Percentiles rank a stretch among this genome's conserved stretches.
Evolutionary conservation across 1,284 basidiomycete species (phyloP).

Genomic region (Rhizoctonia solani): DNA sequence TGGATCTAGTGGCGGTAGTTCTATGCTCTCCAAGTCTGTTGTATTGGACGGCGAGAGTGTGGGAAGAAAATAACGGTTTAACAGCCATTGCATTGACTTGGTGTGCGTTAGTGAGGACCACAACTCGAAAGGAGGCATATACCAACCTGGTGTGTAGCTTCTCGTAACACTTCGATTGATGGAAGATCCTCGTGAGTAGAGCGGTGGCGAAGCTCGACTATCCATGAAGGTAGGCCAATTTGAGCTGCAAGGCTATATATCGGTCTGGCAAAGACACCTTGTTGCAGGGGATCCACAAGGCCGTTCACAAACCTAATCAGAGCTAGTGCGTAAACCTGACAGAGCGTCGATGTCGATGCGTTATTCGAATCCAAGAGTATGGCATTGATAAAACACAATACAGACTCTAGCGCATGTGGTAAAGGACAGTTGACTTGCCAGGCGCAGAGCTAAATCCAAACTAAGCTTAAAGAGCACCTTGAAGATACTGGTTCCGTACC

Average conservation of each 20-base stretch:
- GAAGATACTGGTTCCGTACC: slow-evolving; percentile 51
- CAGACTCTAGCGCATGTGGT: slow-evolving; percentile 74
- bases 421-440: slow-evolving; percentile 72
- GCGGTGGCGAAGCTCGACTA: slow-evolving; percentile 94
- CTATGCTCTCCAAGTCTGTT: slow-evolving; percentile 42
- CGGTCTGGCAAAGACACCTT: slow-evolving; percentile 83
- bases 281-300: slow-evolving; percentile 91
- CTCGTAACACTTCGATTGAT: slow-evolving; percentile 75
- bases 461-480: slow-evolving; percentile 5
- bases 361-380: slow-evolving; percentile 56
- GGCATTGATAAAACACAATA: slow-evolving; percentile 67
- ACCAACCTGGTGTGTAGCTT: slow-evolving; percentile 72
- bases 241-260: slow-evolving; percentile 88
- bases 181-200: slow-evolving; percentile 97
- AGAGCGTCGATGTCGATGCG: slow-evolving; percentile 53
- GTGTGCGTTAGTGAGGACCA: neutral
- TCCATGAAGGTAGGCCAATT: slow-evolving; percentile 82
- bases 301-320: slow-evolving; percentile 92
- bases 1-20: slow-evolving; percentile 58
- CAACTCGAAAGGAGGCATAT: slow-evolving; percentile 37
- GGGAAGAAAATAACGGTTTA: slow-evolving; percentile 79
- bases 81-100: slow-evolving; percentile 76
- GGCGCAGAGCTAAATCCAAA: slow-evolving; percentile 63
- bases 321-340: slow-evolving; percentile 74
- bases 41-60: slow-evolving; percentile 62